Conservation (phyloP, 2,329 filamentous ascomycete species). For the Grosmannia huntii region DNA sequence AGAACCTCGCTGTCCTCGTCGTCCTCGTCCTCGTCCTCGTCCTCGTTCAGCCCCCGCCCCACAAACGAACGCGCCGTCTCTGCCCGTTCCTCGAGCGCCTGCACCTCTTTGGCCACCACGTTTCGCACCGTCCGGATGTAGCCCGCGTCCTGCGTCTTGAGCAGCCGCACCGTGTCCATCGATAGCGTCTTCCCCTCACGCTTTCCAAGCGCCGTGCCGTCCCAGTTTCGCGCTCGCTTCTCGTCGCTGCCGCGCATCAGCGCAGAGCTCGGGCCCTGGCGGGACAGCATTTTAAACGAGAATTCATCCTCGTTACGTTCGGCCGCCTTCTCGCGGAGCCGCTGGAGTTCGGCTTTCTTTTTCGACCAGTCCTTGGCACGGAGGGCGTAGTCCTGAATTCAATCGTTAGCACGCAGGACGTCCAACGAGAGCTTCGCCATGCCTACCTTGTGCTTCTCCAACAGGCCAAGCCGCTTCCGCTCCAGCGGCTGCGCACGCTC, state of each 20-base stretch:
- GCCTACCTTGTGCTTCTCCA: conserved; percentile 84
- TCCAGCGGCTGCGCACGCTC: conserved; percentile 81
- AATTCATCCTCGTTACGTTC: conserved; percentile 63
- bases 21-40: conserved; percentile 19
- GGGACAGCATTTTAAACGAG: conserved; percentile 57
- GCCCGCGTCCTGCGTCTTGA: conserved; percentile 57
- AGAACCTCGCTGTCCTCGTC: conserved; percentile 17
- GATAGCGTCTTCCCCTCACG: conserved; percentile 43
- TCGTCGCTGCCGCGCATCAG: conserved; percentile 22
- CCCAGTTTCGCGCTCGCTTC: conserved; percentile 33
- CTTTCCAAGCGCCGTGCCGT: conserved; percentile 43
- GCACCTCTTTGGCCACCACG: conserved; percentile 44
- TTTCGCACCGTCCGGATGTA: conserved; percentile 53
- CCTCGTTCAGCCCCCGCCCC: conserved; percentile 19
- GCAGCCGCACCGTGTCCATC: conserved; percentile 44
- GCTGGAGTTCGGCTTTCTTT: conserved; percentile 49
- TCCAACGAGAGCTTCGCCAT: background rate
- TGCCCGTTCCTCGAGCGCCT: conserved; percentile 38
- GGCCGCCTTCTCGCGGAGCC: conserved; percentile 46
- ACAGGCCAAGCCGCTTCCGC: conserved; percentile 74
- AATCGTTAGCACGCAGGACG: background rate
- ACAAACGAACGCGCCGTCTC: conserved; percentile 28
- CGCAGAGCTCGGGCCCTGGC: conserved; percentile 36
- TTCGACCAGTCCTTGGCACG: conserved; percentile 53
- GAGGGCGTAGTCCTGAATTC: conserved; percentile 18